Base-by-base conservation (phyloP, 1,284 basidiomycete genomes). In the Moesziomyces sp. region DNA sequence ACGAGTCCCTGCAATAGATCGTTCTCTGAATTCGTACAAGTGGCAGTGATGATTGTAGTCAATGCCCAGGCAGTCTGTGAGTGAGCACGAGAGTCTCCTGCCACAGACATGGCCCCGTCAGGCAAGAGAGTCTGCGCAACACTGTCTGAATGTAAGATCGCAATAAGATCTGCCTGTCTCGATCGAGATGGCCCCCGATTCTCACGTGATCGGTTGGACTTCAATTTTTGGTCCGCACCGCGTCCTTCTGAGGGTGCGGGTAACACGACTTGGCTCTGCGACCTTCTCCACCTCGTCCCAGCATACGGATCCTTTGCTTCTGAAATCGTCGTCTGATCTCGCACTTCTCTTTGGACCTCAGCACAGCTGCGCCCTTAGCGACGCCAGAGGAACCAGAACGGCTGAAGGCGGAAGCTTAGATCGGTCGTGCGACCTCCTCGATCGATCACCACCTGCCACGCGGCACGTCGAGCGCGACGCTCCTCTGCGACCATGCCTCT, bases 191-290 rank as follows among this genome's bases (percentile, higher is more conserved):
- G 38, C 14, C 5, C 52, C 66, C 46, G 59, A 62, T 58, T 47
- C 54, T 51, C 66, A 68, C 59, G 66, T 68, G 66, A 68, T 58
- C 48, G 40, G 46, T 49, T 14, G 43, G 19, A 33, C 44, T 43
- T 26, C 18, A 46, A 49, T 54, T 52, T 61, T 68, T 46, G 52
- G 47, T 45, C 47, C 48, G 6, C 38, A 40, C 16, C 44, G 46
- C 44, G 47, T 49, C 50, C 45, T 59, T 52, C 55, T 59, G 5
- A 33, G 44, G 28, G 46, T 54, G 49, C 35, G 35, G 45, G 16
- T 24, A 24, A 24, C 45, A 14, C 21, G 30, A 33, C 30, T 33
- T 7, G 16, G 24, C 21, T 24, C 24, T 23, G 45, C 14, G 38
- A 33, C 23, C 16, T 47, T 35, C 47, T 45, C 53, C 14, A 46